phyloP scores from a whole-genome alignment of 2,329 filamentous ascomycete species.

The Onygena corvina region DNA sequence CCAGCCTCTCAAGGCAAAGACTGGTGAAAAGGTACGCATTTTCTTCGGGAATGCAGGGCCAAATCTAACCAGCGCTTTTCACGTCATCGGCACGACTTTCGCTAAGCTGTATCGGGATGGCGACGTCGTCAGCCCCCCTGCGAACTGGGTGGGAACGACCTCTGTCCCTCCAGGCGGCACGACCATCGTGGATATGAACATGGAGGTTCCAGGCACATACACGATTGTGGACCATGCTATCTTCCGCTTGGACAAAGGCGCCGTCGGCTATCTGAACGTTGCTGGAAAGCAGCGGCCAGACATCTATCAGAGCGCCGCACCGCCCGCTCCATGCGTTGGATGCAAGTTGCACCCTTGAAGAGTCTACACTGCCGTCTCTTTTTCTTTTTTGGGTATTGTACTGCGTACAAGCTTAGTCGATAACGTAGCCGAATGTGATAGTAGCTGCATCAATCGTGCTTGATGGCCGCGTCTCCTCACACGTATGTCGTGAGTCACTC shows the following conservation, averaged over 20 bases:
- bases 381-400: not conserved
- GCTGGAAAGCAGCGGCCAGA: conserved; percentile 22
- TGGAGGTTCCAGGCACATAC: conserved; percentile 26
- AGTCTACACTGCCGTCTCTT: not conserved
- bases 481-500: no score
- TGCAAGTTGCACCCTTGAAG: conserved; percentile 25
- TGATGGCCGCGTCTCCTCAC: no score
- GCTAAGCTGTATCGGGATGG: conserved; percentile 23
- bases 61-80: conserved; percentile 26
- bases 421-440: no score
- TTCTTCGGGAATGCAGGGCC: conserved; percentile 29
- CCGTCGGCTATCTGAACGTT: conserved; percentile 28
- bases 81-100: conserved; percentile 25
- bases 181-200: conserved; percentile 25
- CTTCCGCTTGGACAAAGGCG: conserved; percentile 27
- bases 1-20: conserved; percentile 22
- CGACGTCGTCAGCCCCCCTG: conserved; percentile 24
- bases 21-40: conserved; percentile 24
- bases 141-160: conserved; percentile 20
- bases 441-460: no score
- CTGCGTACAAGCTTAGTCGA: not conserved
- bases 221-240: conserved; percentile 28
- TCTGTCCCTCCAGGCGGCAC: conserved; percentile 22
- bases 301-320: conserved; percentile 20
- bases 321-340: conserved; percentile 23